Base-by-base conservation (phyloP, 1,284 basidiomycete species). In the Apiotrichum gracile region DNA sequence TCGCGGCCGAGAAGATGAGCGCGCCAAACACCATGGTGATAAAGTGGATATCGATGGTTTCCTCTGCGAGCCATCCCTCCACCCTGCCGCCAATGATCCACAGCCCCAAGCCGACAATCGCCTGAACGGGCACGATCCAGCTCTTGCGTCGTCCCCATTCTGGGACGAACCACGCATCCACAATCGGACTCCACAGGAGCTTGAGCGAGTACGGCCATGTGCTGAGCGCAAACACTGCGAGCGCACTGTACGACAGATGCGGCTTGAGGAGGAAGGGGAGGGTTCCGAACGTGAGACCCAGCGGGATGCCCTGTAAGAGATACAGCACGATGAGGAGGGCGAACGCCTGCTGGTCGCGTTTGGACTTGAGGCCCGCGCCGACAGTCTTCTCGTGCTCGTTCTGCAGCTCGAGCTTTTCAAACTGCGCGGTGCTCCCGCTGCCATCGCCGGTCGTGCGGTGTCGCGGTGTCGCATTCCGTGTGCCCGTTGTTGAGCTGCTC, bases 81-180 rank as follows among this genome's bases (percentile, higher is more conserved):
- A 90, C 86, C 62, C 87, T 84, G 50, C 83, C 77, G 2, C 92
- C 88, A 56, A 98, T 87, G 71, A 88, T 85, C 65, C 92, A 80
- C 84, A 99, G 88, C 61, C 91, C 79, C 44, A 83, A 78, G 25
- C 92, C 96, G 42, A 97, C 88, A 60, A 93, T 82, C 27, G 86
- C 73, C 75, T 99, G 96, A 78, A 98, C 94, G 41, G 96, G 96
- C 57, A 98, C 87, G 67, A 99, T 97, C 96, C 96, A 99, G 56
- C 88, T 92, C 76, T 97, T 98, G 60, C 96, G 81, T 50, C 96
- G 83, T 19, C 96, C 96, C 67, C 73, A 72, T 42, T 65, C 68
- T 14, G 83, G 78, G 61, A 88, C 80, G 72, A 88, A 99, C 60
- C 87, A 79, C 4, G 92, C 89, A 72, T 99, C 96, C 54, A 99